phyloP scores from a whole-genome alignment of 176 grass and related monocot genomes.

The Paspalum notatum region DNA sequence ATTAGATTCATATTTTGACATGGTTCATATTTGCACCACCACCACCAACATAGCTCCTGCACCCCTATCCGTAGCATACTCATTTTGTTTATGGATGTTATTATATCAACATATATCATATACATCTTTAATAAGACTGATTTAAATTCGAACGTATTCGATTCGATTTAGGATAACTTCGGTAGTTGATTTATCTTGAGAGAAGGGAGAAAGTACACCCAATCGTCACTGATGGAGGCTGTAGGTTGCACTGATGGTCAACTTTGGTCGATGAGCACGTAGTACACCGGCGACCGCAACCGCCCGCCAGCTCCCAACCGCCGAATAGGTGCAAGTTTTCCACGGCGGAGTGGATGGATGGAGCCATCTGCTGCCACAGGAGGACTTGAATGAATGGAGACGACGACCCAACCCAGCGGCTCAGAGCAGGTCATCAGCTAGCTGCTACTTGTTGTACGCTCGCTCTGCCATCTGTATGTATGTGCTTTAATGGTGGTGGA shows the following conservation, averaged over 20 bases:
- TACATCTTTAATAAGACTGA: no score
- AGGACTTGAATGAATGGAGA: background rate
- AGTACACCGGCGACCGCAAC: background rate
- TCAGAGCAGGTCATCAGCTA: background rate
- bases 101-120: no score
- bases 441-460: background rate
- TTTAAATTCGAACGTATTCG: no score
- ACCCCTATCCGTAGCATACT: no score
- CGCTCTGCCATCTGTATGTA: background rate
- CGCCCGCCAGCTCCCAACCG: background rate
- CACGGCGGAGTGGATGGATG: background rate
- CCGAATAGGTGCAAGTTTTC: background rate
- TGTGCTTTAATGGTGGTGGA: background rate
- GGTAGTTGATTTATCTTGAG: no score
- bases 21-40: no score
- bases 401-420: background rate
- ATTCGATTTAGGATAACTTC: no score
- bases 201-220: no score
- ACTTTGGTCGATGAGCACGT: background rate
- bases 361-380: background rate
- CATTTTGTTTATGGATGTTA: no score
- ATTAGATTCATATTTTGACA: no score
- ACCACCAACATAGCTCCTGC: no score
- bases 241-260: background rate
- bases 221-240: background rate